Evolutionary conservation across 2,329 filamentous ascomycete species (phyloP).

Genomic region (Colletotrichum euphorbiae): DNA sequence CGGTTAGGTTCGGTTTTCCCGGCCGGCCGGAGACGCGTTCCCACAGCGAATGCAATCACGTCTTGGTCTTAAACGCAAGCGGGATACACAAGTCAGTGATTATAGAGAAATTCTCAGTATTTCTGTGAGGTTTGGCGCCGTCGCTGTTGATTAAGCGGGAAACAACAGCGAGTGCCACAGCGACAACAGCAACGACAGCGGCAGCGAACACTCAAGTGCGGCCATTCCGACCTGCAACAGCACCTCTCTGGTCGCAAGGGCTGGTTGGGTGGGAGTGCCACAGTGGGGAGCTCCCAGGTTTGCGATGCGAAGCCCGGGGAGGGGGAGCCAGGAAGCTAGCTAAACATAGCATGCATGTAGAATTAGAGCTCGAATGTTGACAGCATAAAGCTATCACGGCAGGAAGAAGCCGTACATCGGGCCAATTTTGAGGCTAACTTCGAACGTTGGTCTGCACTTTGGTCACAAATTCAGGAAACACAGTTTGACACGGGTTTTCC

Average conservation of each 20-base stretch:
- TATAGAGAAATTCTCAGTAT: too few species aligned
- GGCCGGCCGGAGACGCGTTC: constrained; percentile 19
- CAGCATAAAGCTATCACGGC: constrained; percentile 19
- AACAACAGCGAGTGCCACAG: too few species aligned
- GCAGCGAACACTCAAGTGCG: too few species aligned
- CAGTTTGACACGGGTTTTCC: too few species aligned
- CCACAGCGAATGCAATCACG: constrained; percentile 18
- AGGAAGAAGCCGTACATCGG: not conserved
- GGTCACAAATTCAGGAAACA: constrained; percentile 23
- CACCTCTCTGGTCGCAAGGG: not conserved
- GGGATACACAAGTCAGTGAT: not conserved
- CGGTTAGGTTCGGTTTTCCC: constrained; percentile 33
- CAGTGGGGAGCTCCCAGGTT: constrained; percentile 23
- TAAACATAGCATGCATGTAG: constrained; percentile 23
- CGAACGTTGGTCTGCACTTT: not conserved
- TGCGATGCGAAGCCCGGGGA: constrained; percentile 29
- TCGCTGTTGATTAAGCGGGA: too few species aligned
- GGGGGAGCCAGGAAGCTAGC: constrained; percentile 27
- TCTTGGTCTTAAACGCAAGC: constrained; percentile 5
- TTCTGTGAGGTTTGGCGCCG: too few species aligned
- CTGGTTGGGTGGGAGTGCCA: constrained; percentile 16
- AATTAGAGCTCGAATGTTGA: constrained; percentile 6
- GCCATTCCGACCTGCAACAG: not conserved
- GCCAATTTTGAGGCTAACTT: too few species aligned
- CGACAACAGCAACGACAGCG: too few species aligned